Evolutionary conservation across 805 yeast species (phyloP).

Genomic region (Zygosaccharomyces lentus): DNA sequence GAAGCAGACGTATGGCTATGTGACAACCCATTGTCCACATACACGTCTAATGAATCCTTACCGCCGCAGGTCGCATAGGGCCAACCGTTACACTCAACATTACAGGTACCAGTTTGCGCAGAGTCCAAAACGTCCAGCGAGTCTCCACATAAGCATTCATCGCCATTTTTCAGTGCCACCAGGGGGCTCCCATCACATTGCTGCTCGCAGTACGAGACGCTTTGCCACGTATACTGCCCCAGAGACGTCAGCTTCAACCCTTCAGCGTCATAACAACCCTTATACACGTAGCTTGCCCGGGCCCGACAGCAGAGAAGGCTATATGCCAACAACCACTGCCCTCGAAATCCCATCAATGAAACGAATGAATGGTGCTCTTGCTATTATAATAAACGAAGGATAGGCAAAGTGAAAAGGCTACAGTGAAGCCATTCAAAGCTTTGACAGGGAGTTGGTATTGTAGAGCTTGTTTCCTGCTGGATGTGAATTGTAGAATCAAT

Average conservation of each 20-base stretch:
- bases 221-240: constrained; percentile 55
- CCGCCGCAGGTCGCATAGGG: constrained; percentile 64
- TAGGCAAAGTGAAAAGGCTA: constrained; percentile 1
- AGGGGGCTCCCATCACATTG: constrained; percentile 48
- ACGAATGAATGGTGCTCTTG: neutral
- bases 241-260: constrained; percentile 26
- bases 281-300: constrained; percentile 6
- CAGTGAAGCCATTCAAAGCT: constrained; percentile 2
- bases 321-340: constrained; percentile 3
- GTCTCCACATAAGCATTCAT: constrained; percentile 65
- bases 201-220: constrained; percentile 51
- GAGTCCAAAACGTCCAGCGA: constrained; percentile 31
- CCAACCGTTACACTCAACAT: constrained; percentile 55
- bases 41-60: constrained; percentile 44
- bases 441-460: neutral
- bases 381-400: neutral
- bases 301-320: constrained; percentile 2
- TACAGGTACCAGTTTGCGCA: constrained; percentile 38
- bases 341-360: constrained; percentile 6
- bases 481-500: neutral
- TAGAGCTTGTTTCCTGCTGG: neutral
- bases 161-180: constrained; percentile 51
- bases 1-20: constrained; percentile 1
- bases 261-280: constrained; percentile 37
- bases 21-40: constrained; percentile 28